These are phyloP conservation scores for Naganishia vishniacii DNA, from an alignment of 768 basidiomycete species.

Conservation along the genomic window DNA sequence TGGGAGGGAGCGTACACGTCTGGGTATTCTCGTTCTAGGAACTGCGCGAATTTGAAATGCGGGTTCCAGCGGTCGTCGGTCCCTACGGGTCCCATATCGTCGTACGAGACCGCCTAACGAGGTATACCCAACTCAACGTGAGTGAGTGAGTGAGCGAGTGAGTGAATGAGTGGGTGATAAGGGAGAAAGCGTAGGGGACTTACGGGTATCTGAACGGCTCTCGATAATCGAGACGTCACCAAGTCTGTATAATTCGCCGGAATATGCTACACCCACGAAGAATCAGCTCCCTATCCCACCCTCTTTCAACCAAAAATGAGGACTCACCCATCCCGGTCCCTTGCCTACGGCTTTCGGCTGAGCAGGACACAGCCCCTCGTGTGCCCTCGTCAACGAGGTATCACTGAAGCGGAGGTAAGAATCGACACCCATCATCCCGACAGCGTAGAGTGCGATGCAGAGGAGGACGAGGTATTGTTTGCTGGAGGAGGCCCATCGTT, in stretches of 20 bases:
- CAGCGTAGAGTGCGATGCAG: conserved; percentile 1
- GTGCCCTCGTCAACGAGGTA: neutral
- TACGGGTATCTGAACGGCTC: conserved; percentile 27
- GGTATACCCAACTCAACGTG: neutral
- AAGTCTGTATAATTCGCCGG: conserved; percentile 19
- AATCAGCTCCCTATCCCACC: neutral
- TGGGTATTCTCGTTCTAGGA: conserved; percentile 40
- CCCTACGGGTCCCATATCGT: conserved; percentile 36
- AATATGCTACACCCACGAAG: neutral
- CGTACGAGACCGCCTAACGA: conserved; percentile 40
- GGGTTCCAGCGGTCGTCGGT: conserved; percentile 38
- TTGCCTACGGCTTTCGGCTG: conserved; percentile 17
- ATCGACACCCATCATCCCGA: neutral
- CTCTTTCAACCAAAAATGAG: neutral
- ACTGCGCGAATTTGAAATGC: conserved; percentile 37
- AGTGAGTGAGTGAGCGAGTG: neutral
- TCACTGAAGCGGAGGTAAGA: neutral
- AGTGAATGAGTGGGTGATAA: neutral
- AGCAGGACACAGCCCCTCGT: conserved; percentile 7
- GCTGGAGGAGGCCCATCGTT: neutral
- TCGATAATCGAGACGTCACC: conserved; percentile 13
- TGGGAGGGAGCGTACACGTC: conserved; percentile 28
- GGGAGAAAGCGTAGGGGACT: neutral
- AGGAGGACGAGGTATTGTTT: neutral
- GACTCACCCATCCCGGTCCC: conserved; percentile 21